Evolutionary conservation across 2,329 filamentous ascomycete genomes (phyloP), one percentile per base, ranked within the genome.

Genomic region (Hymenoscyphus linearis): DNA sequence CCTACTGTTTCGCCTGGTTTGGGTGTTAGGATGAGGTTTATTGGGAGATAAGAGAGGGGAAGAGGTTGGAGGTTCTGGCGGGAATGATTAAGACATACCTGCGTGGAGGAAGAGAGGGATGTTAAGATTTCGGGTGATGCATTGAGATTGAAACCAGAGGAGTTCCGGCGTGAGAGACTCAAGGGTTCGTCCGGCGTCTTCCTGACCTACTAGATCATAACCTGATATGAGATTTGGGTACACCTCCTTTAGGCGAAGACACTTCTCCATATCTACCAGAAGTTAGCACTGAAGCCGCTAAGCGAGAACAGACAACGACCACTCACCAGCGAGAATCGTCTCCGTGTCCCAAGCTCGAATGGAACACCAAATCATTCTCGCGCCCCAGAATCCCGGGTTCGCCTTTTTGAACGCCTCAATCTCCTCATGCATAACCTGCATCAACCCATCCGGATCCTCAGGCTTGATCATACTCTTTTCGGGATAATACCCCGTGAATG

Each of bases 31-130:
- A n/a, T n/a, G 27, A 7, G 27, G 27, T 31, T 31, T 31, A n/a
- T 31, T 4, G 27, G 27, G 1, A 2, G 27, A 31, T 1, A 2
- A 7, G 27, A 31, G 27, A 7, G 9, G 4, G 27, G 27, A n/a
- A n/a, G n/a, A n/a, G n/a, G n/a, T n/a, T n/a, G n/a, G n/a, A n/a
- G n/a, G n/a, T n/a, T n/a, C n/a, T n/a, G n/a, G n/a, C n/a, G n/a
- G n/a, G n/a, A n/a, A n/a, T n/a, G n/a, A n/a, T n/a, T n/a, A n/a
- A n/a, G 27, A 31, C 27, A 2, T 31, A 31, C 27, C 27, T 0
- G 93, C 93, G 73, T 96, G 92, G 76, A 97, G 93, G 79, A 96
- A 96, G 78, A 96, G 96, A 0, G 93, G 93, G 22, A 97, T 85
- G 55, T 90, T 84, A 44, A 96, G 83, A 2, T 82, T 83, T 68